A percentile compares a stretch with the other conserved stretches of the same genome.
These are phyloP conservation scores for Ilex paraguariensis DNA, from an alignment of 305 asterid genomes.

Conservation along the genomic window DNA sequence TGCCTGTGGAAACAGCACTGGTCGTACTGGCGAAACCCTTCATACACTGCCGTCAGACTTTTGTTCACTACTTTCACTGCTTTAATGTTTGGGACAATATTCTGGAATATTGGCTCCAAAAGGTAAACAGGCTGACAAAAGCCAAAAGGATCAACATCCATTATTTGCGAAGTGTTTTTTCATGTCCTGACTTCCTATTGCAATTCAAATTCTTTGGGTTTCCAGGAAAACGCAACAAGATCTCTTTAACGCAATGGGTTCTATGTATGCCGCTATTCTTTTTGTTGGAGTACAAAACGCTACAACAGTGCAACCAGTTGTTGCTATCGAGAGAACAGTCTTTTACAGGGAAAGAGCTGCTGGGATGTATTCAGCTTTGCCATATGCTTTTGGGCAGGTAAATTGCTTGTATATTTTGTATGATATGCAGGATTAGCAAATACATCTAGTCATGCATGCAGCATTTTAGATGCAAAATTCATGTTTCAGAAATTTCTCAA, in stretches of 20 bases:
- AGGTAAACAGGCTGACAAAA: slow-evolving; percentile 26
- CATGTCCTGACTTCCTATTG: no score
- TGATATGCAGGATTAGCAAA: background rate
- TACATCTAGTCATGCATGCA: background rate
- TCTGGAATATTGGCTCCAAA: slow-evolving; percentile 79
- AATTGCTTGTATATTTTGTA: background rate
- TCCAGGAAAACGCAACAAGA: slow-evolving; percentile 59
- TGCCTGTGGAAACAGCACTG: slow-evolving; percentile 85
- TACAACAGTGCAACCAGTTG: slow-evolving; percentile 75
- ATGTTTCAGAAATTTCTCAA: background rate
- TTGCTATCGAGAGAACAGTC: slow-evolving; percentile 78
- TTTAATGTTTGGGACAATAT: slow-evolving; percentile 72
- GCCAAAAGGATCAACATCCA: no score
- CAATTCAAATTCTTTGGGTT: background rate
- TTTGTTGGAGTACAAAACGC: slow-evolving; percentile 75
- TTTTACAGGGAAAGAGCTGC: slow-evolving; percentile 87
- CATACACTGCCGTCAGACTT: slow-evolving; percentile 71
- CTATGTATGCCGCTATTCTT: slow-evolving; percentile 72
- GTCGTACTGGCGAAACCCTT: slow-evolving; percentile 87
- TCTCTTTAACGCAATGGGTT: slow-evolving; percentile 80
- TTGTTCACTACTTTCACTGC: slow-evolving; percentile 67
- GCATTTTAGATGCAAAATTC: background rate
- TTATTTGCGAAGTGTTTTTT: no score
- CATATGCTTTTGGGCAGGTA: slow-evolving; percentile 93
- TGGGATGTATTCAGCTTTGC: slow-evolving; percentile 86